Percentiles rank a stretch among this genome's conserved stretches.
Conservation (phyloP, 2,329 filamentous ascomycete species). For the Colletotrichum cuscutae region DNA sequence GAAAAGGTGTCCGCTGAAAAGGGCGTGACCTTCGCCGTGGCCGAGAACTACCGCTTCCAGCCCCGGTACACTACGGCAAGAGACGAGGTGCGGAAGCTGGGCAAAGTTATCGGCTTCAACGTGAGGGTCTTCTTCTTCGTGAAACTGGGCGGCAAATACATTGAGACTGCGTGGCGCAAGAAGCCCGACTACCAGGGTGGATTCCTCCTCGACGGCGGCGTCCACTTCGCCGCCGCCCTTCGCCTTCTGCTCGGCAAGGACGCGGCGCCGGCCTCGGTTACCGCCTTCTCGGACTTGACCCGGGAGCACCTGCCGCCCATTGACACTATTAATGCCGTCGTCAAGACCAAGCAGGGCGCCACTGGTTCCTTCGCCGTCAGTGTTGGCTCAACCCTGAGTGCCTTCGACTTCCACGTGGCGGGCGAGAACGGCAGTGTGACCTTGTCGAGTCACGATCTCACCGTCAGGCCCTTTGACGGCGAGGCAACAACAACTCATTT, state of each 20-base stretch:
- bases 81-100: slow-evolving; percentile 56
- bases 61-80: slow-evolving; percentile 62
- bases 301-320: slow-evolving; percentile 70
- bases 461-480: slow-evolving; percentile 46
- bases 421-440: slow-evolving; percentile 67
- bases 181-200: slow-evolving; percentile 78
- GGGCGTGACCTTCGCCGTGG: slow-evolving; percentile 66
- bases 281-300: slow-evolving; percentile 58
- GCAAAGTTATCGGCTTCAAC: slow-evolving; percentile 52
- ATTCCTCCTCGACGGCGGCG: slow-evolving; percentile 80
- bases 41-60: slow-evolving; percentile 79
- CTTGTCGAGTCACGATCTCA: slow-evolving; percentile 56
- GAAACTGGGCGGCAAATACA: slow-evolving; percentile 37
- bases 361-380: slow-evolving; percentile 68
- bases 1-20: slow-evolving; percentile 39
- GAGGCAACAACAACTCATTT: slow-evolving; percentile 52
- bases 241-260: slow-evolving; percentile 63
- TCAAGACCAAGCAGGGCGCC: slow-evolving; percentile 63
- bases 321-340: slow-evolving; percentile 72
- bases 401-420: slow-evolving; percentile 66
- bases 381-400: slow-evolving; percentile 64
- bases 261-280: slow-evolving; percentile 56
- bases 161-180: slow-evolving; percentile 65
- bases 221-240: slow-evolving; percentile 75
- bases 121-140: slow-evolving; percentile 57